Percentiles rank a stretch among this genome's conserved stretches.
Evolutionary conservation across 202 grass and related monocot species (phyloP).

Genomic region (Eragrostis tef): DNA sequence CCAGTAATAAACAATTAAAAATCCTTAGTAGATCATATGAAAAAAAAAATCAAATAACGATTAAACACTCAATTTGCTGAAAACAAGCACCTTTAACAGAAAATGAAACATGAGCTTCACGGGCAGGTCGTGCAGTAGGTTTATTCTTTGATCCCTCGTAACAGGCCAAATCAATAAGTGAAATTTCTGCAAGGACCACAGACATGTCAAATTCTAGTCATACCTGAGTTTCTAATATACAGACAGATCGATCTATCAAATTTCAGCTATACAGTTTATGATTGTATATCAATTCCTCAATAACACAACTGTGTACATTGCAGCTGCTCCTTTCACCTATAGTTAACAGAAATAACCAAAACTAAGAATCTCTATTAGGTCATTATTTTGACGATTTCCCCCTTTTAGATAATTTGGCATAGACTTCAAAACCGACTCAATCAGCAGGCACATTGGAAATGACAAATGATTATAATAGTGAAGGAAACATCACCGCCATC

Average conservation of each 20-base stretch:
- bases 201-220: slow-evolving; percentile 23
- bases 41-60: slow-evolving; percentile 23
- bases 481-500: slow-evolving; percentile 58
- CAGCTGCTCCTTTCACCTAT: slow-evolving; percentile 4
- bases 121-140: slow-evolving; percentile 40
- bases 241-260: slow-evolving; percentile 24
- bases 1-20: neutral
- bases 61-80: slow-evolving; percentile 19
- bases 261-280: slow-evolving; percentile 15
- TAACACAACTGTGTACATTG: neutral
- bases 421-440: neutral
- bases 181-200: slow-evolving; percentile 55
- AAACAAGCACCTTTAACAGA: slow-evolving; percentile 64
- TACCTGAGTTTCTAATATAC: slow-evolving; percentile 18
- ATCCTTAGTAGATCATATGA: slow-evolving; percentile 5
- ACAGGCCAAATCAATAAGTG: slow-evolving; percentile 66
- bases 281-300: slow-evolving; percentile 23
- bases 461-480: slow-evolving; percentile 33
- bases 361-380: slow-evolving; percentile 6
- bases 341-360: slow-evolving; percentile 23
- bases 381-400: neutral
- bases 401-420: neutral
- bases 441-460: slow-evolving; percentile 23
- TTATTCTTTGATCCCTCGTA: slow-evolving; percentile 55
- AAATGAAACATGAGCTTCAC: slow-evolving; percentile 72